Evolutionary conservation across 2,329 filamentous ascomycete genomes (phyloP), one percentile per base, ranked within the genome.

Genomic region (Tolypocladium cylindrosporum): DNA sequence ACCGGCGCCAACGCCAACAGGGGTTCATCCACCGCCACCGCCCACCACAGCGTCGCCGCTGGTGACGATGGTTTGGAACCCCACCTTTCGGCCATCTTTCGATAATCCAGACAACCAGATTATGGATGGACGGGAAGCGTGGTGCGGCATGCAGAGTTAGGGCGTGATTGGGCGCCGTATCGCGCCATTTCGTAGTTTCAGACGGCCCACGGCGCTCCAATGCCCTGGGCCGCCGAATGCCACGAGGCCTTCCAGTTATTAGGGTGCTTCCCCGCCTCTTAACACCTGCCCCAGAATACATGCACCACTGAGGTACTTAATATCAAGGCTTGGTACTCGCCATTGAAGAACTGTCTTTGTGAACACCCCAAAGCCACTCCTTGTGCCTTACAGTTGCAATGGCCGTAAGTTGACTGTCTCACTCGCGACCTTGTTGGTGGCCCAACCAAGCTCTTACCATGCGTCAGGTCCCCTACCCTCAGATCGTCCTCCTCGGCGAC

Each of bases 401-500:
- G 66, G 62, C 66, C 39, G 67, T 68, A 59, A 63, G 55, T 58
- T 21, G 39, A 39, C 10, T 40, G 6, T 11, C 34, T 14, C 9
- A 11, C 27, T 48, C 41, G 34, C 9, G 14, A 55, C 43, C 55
- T 1, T 42, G 21, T n/a, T 11, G 4, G 31, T 31, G 31, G 31
- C n/a, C 31, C 51, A 40, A 48, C 31, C 51, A 40, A 48, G 41
- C 24, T 24, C 54, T 45, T 21, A 56, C 19, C 39, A 16, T 14
- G 37, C 37, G 27, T n/a, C 48, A 82, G 78, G 71, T 72, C 45
- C 75, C 82, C 1, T 88, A 88, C 66, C 85, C 87, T 54, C 89
- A 92, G 67, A 78, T 92, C 65, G 78, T 97, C 61, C 83, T 97
- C 31, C 89, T 97, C 61, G 93, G 93, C 57, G 94, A 97, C 74